A percentile compares a stretch with the other conserved stretches of the same genome.
Conservation (phyloP, 495 filamentous ascomycete genomes). For the Lasiosphaeriaceae sp. region DNA sequence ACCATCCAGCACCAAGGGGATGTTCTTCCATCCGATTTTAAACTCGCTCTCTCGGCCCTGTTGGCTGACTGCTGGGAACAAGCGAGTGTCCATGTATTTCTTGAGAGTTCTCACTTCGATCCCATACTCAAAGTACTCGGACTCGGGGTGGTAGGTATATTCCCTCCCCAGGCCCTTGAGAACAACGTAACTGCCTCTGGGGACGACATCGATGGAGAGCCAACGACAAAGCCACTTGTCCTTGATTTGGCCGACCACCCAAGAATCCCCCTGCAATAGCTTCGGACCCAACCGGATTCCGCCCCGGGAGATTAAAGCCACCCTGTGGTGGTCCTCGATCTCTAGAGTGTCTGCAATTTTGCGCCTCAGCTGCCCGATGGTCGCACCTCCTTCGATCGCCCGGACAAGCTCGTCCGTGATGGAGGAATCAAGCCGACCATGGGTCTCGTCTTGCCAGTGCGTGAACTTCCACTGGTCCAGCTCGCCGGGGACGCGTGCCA, state of each 20-base stretch:
- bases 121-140: constrained; percentile 1
- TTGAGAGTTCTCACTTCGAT: constrained; percentile 2
- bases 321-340: constrained; percentile 21
- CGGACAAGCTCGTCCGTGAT: constrained; percentile 10
- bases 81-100: constrained; percentile 10
- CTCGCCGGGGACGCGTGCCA: constrained; percentile 7
- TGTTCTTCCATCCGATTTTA: constrained; percentile 15
- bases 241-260: constrained; percentile 26
- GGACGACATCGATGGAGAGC: constrained; percentile 24
- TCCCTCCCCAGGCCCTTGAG: constrained; percentile 26
- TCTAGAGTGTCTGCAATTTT: constrained; percentile 14
- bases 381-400: constrained; percentile 21
- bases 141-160: constrained; percentile 29
- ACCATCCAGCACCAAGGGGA: constrained; percentile 19
- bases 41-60: constrained; percentile 15
- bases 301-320: constrained; percentile 26
- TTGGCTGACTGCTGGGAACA: constrained; percentile 14
- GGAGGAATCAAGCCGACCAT: constrained; percentile 7
- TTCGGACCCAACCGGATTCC: constrained; percentile 23
- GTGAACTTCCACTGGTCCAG: constrained; percentile 20
- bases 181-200: constrained; percentile 19
- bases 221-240: constrained; percentile 32
- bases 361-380: constrained; percentile 17
- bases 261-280: constrained; percentile 28
- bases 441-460: constrained; percentile 14